Evolutionary conservation across 805 yeast genomes (phyloP).

Genomic region (Sporopachydermia quercuum): DNA sequence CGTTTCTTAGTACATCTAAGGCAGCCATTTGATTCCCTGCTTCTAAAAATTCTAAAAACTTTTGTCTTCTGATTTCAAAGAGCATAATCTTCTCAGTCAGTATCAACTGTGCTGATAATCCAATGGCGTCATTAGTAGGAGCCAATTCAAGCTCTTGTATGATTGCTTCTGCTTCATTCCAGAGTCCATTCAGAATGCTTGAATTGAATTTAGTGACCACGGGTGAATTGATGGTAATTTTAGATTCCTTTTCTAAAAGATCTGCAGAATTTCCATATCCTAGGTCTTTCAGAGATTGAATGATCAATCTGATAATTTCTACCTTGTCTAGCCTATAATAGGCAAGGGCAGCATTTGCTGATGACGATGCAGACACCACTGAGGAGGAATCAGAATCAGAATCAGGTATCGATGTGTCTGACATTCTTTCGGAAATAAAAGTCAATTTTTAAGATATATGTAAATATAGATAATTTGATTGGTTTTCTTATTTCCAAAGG

Average conservation of each 20-base stretch:
- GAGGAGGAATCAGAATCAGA: no score
- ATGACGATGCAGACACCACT: no score
- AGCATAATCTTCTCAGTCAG: constrained; percentile 9
- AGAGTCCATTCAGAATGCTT: constrained; percentile 26
- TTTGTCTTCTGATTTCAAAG: constrained; percentile 25
- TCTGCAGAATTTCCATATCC: constrained; percentile 29
- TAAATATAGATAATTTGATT: no score
- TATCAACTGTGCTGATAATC: constrained; percentile 10
- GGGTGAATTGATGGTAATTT: constrained; percentile 23
- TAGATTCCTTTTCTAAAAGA: constrained; percentile 24
- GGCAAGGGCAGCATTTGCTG: no score
- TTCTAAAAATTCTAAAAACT: constrained; percentile 27
- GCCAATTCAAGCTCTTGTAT: constrained; percentile 16
- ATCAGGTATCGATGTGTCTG: no score
- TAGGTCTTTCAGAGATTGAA: constrained; percentile 34
- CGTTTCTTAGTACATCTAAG: constrained; percentile 22
- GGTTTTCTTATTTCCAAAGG: no score
- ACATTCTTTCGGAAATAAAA: no score
- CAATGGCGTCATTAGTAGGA: constrained; percentile 10
- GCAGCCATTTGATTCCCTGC: constrained; percentile 20
- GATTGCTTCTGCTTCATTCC: constrained; percentile 21
- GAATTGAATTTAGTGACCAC: constrained; percentile 25
- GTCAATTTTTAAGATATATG: no score
- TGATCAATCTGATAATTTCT: constrained; percentile 33
- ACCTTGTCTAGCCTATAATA: constrained; percentile 16